Conservation (phyloP, 2,329 filamentous ascomycete genomes). For the Pseudocercospora crystallina region DNA sequence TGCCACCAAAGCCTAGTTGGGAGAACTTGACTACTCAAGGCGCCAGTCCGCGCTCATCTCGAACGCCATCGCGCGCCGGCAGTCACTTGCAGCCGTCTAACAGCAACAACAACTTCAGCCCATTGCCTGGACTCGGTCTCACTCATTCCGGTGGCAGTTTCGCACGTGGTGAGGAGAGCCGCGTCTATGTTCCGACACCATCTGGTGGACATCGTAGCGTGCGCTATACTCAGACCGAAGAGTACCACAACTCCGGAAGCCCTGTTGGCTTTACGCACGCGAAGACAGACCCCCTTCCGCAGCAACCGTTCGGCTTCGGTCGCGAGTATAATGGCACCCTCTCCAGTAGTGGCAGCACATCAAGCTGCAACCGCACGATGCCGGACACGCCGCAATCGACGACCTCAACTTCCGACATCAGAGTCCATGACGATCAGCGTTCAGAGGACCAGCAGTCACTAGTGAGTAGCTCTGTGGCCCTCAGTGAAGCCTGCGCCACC, state of each 20-base stretch:
- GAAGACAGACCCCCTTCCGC: constrained; percentile 13
- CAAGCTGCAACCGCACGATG: no score
- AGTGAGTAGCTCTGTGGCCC: no score
- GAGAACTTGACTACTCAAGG: constrained; percentile 2
- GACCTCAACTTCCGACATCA: no score
- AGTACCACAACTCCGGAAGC: constrained; percentile 15
- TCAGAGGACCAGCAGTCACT: no score
- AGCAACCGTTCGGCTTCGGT: constrained; percentile 6
- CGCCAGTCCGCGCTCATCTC: background rate
- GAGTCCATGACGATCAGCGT: no score
- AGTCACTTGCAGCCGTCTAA: background rate
- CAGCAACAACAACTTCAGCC: background rate
- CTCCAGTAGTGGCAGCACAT: no score
- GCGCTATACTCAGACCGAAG: constrained; percentile 16
- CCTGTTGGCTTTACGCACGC: background rate
- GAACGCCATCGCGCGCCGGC: background rate
- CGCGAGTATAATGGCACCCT: background rate
- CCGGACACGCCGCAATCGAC: no score
- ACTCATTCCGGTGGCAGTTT: background rate
- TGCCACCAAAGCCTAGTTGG: constrained; percentile 18
- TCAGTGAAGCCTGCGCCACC: no score
- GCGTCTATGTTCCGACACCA: background rate
- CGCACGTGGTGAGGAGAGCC: constrained; percentile 1
- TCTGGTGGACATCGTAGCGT: background rate
- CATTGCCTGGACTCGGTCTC: constrained; percentile 3